Base-by-base conservation (phyloP, 331 rosid genomes). In the Malus hybrid region DNA sequence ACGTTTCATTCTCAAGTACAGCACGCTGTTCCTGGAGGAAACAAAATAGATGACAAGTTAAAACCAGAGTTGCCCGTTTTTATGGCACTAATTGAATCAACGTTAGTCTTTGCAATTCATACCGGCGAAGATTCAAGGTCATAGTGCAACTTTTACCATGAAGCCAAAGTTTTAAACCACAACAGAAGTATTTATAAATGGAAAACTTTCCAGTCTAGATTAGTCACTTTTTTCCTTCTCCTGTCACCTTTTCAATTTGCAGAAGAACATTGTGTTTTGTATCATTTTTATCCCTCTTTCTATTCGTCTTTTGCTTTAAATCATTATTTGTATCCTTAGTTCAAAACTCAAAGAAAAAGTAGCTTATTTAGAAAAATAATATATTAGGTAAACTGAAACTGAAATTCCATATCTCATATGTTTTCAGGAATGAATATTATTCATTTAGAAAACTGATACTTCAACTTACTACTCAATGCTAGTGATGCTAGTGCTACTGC, bases 21-120 rank as follows among this genome's bases (percentile, higher is more conserved):
- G 89, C 96, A 66, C 89, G 89, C 58, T 93, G 97, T 79, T 93
- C 97, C 98, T 93, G 88, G 63, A 77, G 20, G 46, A 88, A 84
- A 73, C 63, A 80, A 9, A 75, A 10, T 53, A 74, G 79, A 42
- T 67, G 63, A 81, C 64, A 76, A 48, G 14, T 33, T 15, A 74
- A 66, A 16, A 60, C 57, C 50, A 8, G 3, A 26, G 5, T 3
- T 64, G 13, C 1, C 15, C 3, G 2, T 14, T 14, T 20, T 57
- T 8, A 56, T 15, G 48, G 5, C 39, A 56, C 20, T 6, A 39
- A 39, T 42, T 42, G 14, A 42, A 42, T 42, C 48, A 42, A 42
- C 48, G 2, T 9, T 42, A 10, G 48, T 42, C 5, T 42, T 30
- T 42, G 5, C 48, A 42, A 42, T 42, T 3, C 0, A 10, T 0